Evolutionary conservation across 1,284 basidiomycete genomes (phyloP).

Genomic region (Ganoderma multipileum): DNA sequence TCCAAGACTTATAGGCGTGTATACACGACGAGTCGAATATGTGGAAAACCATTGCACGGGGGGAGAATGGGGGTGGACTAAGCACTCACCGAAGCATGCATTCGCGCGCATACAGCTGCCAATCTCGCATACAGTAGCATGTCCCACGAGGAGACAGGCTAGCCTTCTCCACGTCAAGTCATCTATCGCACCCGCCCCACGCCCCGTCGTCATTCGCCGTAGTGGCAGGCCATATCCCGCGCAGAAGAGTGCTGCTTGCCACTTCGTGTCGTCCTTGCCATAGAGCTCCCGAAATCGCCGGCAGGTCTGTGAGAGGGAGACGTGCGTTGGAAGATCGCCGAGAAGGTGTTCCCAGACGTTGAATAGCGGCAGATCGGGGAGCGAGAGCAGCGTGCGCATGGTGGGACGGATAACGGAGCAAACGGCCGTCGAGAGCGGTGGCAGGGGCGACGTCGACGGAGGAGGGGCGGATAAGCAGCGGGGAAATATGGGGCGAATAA

Average conservation of each 20-base stretch:
- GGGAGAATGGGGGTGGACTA: neutral
- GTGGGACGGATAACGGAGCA: neutral
- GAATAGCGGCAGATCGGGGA: conserved; percentile 35
- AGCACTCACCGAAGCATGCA: conserved; percentile 38
- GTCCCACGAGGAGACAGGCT: conserved; percentile 36
- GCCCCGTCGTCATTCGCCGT: conserved; percentile 20
- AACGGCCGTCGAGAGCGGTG: neutral
- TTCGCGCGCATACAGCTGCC: conserved; percentile 40
- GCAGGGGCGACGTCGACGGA: neutral
- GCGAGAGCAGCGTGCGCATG: conserved; percentile 23
- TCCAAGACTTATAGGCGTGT: neutral
- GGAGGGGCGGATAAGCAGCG: conserved; percentile 8
- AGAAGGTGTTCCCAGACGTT: conserved; percentile 36
- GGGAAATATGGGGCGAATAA: conserved; percentile 19
- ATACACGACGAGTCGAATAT: too few relatives aligned
- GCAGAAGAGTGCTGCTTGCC: conserved; percentile 39
- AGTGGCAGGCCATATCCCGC: conserved; percentile 42
- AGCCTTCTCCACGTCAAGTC: conserved; percentile 35
- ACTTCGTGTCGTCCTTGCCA: conserved; percentile 35
- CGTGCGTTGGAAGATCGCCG: conserved; percentile 37
- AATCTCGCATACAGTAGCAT: conserved; percentile 39
- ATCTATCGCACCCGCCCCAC: conserved; percentile 5
- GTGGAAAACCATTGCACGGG: neutral
- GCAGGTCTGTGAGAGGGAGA: conserved; percentile 40
- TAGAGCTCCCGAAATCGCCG: conserved; percentile 36